Conservation (phyloP, 345 rosid genomes). For the Anastatica hierochuntica region DNA sequence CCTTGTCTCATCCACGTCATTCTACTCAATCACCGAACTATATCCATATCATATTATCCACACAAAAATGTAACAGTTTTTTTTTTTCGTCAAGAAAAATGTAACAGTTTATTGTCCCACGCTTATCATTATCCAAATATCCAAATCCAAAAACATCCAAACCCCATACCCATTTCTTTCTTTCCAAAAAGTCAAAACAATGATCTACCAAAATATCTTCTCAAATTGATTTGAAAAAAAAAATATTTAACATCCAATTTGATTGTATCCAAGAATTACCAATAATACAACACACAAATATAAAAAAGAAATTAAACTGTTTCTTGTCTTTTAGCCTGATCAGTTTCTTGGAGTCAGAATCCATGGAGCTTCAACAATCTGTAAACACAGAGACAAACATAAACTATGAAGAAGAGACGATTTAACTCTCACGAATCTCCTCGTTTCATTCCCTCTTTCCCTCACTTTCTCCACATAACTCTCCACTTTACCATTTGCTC, state of each 20-base stretch:
- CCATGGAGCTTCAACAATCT: slow-evolving; percentile 52
- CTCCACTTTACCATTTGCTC: slow-evolving; percentile 30
- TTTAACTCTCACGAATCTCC: slow-evolving; percentile 42
- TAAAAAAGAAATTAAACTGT: neutral
- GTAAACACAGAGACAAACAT: slow-evolving; percentile 56
- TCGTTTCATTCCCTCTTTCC: slow-evolving; percentile 35
- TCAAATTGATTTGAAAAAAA: neutral
- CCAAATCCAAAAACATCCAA: too few relatives aligned
- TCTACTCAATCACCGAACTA: neutral
- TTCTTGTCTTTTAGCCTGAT: slow-evolving; percentile 21
- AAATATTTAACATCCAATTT: slow-evolving; percentile 13
- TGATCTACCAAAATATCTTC: too few relatives aligned
- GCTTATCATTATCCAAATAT: slow-evolving; percentile 12
- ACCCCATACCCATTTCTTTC: too few relatives aligned
- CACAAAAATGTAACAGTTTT: too few relatives aligned
- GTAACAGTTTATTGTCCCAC: neutral
- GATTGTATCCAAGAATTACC: slow-evolving; percentile 24
- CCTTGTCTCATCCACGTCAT: slow-evolving; percentile 6
- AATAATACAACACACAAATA: slow-evolving; percentile 1
- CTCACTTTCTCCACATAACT: slow-evolving; percentile 34
- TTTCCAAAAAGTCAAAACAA: too few relatives aligned
- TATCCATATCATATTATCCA: slow-evolving; percentile 21
- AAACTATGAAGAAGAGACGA: slow-evolving; percentile 38
- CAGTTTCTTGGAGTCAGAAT: slow-evolving; percentile 41
- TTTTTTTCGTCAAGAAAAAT: neutral